A percentile compares a stretch with the other conserved stretches of the same genome.
phyloP scores from a whole-genome alignment of 495 filamentous ascomycete genomes.

The Aspergillus panamensis region DNA sequence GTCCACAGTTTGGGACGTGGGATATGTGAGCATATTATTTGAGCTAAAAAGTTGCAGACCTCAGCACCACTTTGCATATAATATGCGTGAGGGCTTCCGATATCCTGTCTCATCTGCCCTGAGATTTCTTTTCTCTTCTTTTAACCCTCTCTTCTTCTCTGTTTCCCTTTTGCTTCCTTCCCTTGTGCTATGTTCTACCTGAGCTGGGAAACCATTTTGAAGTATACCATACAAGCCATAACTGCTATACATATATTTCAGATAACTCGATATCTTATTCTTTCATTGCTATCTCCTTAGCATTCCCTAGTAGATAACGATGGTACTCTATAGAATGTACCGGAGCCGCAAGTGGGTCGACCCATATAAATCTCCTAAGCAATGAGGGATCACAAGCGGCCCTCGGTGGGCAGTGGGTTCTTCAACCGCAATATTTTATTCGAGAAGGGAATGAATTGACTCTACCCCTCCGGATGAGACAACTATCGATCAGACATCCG shows the following conservation, averaged over 20 bases:
- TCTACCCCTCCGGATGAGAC: neutral
- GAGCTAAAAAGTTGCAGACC: slow-evolving; percentile 24
- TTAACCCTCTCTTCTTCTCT: slow-evolving; percentile 15
- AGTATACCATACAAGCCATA: slow-evolving; percentile 8
- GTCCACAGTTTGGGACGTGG: slow-evolving; percentile 10
- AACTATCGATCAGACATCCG: neutral
- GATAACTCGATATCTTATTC: neutral
- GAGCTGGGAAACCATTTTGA: neutral
- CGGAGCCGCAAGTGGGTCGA: neutral
- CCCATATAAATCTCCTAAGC: neutral
- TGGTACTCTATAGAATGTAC: neutral
- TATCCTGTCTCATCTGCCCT: slow-evolving; percentile 25
- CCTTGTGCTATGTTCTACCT: slow-evolving; percentile 11
- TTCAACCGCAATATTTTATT: neutral
- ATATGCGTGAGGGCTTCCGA: slow-evolving; percentile 21
- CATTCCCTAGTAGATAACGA: neutral
- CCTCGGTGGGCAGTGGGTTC: neutral
- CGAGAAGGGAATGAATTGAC: neutral
- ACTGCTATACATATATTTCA: slow-evolving; percentile 13
- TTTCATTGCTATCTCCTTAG: neutral
- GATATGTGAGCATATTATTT: slow-evolving; percentile 20
- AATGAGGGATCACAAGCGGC: neutral
- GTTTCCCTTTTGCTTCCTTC: slow-evolving; percentile 4
- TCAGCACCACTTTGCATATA: slow-evolving; percentile 25
- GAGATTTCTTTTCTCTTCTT: slow-evolving; percentile 23